phyloP scores from a whole-genome alignment of 2,329 filamentous ascomycete species.

The Sarocladium kiliense region DNA sequence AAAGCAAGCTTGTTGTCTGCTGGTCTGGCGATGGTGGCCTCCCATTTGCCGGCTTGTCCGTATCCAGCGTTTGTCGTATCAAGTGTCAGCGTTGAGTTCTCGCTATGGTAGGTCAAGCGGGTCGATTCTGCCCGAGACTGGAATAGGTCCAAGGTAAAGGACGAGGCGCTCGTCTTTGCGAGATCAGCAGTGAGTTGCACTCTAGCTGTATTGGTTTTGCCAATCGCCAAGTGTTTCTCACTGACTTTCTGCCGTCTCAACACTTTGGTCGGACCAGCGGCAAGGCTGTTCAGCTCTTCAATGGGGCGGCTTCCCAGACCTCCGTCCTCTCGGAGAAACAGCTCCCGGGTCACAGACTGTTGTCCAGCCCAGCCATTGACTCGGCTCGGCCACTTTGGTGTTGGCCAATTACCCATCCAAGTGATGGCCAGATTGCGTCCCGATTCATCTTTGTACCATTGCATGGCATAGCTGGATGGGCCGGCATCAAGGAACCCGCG shows the following conservation, averaged over 20 bases:
- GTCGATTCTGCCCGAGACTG: conserved; percentile 19
- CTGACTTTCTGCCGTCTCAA: conserved; percentile 14
- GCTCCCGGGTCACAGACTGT: conserved; percentile 23
- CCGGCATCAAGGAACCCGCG: conserved; percentile 19
- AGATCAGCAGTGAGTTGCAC: conserved; percentile 20
- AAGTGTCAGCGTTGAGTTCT: conserved; percentile 18
- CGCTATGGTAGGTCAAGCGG: conserved; percentile 17
- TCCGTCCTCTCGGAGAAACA: conserved; percentile 22
- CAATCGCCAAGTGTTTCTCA: conserved; percentile 14
- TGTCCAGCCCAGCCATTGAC: conserved; percentile 23
- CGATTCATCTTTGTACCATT: conserved; percentile 24
- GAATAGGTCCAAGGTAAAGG: conserved; percentile 20
- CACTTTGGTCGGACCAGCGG: conserved; percentile 13
- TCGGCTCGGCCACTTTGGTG: conserved; percentile 20
- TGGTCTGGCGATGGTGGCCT: conserved; percentile 15
- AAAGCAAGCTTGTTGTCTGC: conserved; percentile 18
- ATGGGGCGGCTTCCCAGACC: conserved; percentile 21
- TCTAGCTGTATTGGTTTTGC: conserved; percentile 18
- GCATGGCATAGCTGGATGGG: conserved; percentile 23
- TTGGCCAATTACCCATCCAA: conserved; percentile 22
- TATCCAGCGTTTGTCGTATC: conserved; percentile 25
- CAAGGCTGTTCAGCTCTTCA: conserved; percentile 17
- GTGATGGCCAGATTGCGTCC: conserved; percentile 21
- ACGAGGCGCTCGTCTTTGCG: conserved; percentile 17
- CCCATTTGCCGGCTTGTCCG: conserved; percentile 22